A percentile compares a stretch with the other conserved stretches of the same genome.
phyloP scores from a whole-genome alignment of 495 filamentous ascomycete genomes.

The Trichoderma gamsii region DNA sequence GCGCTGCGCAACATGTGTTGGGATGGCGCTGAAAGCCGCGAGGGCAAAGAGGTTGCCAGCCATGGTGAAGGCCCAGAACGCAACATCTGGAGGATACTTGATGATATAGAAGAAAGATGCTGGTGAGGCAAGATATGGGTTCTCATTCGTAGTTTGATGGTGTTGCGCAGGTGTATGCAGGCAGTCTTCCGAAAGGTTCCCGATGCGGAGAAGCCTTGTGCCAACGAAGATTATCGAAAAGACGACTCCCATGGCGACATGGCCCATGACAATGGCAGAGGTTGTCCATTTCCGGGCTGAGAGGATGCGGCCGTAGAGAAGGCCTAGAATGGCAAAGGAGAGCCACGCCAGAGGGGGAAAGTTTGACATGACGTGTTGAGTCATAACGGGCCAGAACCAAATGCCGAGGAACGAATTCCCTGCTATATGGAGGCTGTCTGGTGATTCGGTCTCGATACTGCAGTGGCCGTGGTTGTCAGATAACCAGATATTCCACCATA shows the following conservation, averaged over 20 bases:
- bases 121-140: conserved; percentile 28
- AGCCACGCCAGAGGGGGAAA: conserved; percentile 34
- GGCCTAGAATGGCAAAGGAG: conserved; percentile 31
- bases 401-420: conserved; percentile 18
- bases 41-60: conserved; percentile 27
- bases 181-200: conserved; percentile 33
- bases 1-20: conserved; percentile 18
- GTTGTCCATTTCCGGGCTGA: conserved; percentile 25
- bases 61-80: conserved; percentile 31
- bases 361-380: conserved; percentile 22
- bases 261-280: conserved; percentile 21
- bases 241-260: conserved; percentile 20
- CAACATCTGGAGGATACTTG: conserved; percentile 35
- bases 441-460: neutral
- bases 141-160: conserved; percentile 15
- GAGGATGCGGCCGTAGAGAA: conserved; percentile 32
- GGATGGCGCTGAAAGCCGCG: conserved; percentile 25
- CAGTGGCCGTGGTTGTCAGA: conserved; percentile 29
- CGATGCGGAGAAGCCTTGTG: conserved; percentile 26
- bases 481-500: conserved; percentile 33
- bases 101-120: conserved; percentile 31
- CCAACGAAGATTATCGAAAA: conserved; percentile 24
- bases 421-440: neutral
- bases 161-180: conserved; percentile 28
- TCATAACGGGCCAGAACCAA: conserved; percentile 26